Base-by-base conservation (phyloP, 768 basidiomycete species). In the Kwoniella sp. region DNA sequence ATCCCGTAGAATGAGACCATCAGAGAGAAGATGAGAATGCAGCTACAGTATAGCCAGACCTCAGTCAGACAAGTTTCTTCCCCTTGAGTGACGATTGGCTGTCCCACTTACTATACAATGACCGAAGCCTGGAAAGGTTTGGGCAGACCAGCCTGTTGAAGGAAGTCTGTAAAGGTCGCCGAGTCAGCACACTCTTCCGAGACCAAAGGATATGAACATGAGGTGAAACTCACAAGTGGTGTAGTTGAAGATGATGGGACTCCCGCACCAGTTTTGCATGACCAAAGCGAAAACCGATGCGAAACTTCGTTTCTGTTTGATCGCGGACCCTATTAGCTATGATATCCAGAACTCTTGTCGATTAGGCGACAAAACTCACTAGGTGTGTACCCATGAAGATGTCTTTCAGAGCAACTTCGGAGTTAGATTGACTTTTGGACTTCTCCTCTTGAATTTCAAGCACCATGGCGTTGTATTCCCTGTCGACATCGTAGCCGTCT, bases 401-500 rank as follows among this genome's bases (percentile, higher is more conserved):
- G 22, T 65, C 63, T 50, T 65, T 65, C 3, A 65, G 25, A 13
- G 63, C 55, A 5, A 55, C 55, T 29, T 54, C 63, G n/a, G 56
- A 58, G 4, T 58, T 38, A 22, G 62, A 63, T 30, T 63, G n/a
- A 22, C 47, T 51, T 23, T 38, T 60, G 1, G 50, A 22, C 11
- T 60, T 62, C 29, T 69, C 68, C 48, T 65, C 60, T 57, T 56
- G 54, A 11, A 73, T 60, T 28, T 60, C 30, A 8, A 60, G 2
- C 31, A 60, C 34, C 58, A 60, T 60, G 7, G 63, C 64, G 37
- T 60, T 60, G 52, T 68, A 73, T 48, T 73, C 66, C 52, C 63
- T 52, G 20, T 70, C 72, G 31, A 60, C 45, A 55, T 73, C 69
- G 34, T 68, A 73, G 13, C 69, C 72, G 7, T 58, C 63, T 28